These are phyloP conservation scores for Pyricularia pennisetigena DNA, from an alignment of 2,329 filamentous ascomycete species.

Conservation along the genomic window DNA sequence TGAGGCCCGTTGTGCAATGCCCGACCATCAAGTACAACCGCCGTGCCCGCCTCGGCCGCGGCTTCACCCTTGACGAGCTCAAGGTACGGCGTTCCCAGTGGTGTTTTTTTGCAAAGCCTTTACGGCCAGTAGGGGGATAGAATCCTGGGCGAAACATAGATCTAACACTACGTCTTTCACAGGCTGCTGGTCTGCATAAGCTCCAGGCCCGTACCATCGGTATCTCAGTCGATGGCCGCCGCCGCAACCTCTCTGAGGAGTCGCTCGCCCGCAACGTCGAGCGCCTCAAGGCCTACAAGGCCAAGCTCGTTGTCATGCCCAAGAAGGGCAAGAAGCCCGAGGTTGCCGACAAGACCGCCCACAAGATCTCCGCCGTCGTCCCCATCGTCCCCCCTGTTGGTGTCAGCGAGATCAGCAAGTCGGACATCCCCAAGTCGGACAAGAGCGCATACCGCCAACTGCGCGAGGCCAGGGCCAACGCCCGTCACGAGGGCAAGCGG, in stretches of 20 bases:
- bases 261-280: conserved; percentile 88
- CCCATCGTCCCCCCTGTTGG: conserved; percentile 44
- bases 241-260: conserved; percentile 96
- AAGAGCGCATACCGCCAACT: conserved; percentile 82
- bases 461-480: conserved; percentile 74
- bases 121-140: not conserved
- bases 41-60: conserved; percentile 89
- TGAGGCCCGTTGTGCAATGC: conserved; percentile 94
- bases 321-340: conserved; percentile 92
- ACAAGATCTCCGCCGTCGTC: conserved; percentile 42
- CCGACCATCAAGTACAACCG: conserved; percentile 99
- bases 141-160: not conserved
- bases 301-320: conserved; percentile 94
- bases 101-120: not conserved
- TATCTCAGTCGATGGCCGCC: conserved; percentile 92
- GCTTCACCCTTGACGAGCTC: conserved; percentile 94
- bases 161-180: conserved; percentile 2
- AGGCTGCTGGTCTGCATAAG: conserved; percentile 5
- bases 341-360: conserved; percentile 70
- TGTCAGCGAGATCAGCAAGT: conserved; percentile 70
- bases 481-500: conserved; percentile 70
- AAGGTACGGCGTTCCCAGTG: conserved; percentile 62
- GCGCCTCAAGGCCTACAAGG: conserved; percentile 96
- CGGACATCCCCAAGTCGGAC: conserved; percentile 68
- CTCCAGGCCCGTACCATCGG: conserved; percentile 88